Conservation (phyloP, 1,284 basidiomycete genomes). For the Fomitopsis schrenkii region DNA sequence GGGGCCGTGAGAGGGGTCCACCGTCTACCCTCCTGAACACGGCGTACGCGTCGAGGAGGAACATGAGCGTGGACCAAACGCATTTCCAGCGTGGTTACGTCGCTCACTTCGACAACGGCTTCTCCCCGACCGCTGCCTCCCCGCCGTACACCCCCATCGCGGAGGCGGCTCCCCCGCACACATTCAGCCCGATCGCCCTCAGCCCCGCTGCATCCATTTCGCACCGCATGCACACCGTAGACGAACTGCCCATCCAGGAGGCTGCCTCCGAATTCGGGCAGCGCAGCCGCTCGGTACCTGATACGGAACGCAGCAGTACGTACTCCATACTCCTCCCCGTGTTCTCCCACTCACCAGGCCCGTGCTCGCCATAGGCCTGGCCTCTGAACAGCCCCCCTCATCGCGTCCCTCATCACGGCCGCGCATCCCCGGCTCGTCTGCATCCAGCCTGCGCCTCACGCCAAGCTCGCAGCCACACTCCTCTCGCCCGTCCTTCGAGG, state of each 20-base stretch:
- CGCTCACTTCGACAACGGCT: conserved; percentile 20
- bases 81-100: conserved; percentile 28
- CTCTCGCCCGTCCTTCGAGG: conserved; percentile 27
- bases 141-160: conserved; percentile 21
- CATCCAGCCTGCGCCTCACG: conserved; percentile 8
- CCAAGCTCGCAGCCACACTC: conserved; percentile 20
- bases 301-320: conserved; percentile 20
- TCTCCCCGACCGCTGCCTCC: conserved; percentile 21
- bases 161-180: conserved; percentile 13
- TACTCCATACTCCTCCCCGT: background rate
- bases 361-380: background rate
- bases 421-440: conserved; percentile 16
- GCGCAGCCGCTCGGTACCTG: conserved; percentile 10
- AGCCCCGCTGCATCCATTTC: conserved; percentile 20
- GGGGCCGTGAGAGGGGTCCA: conserved; percentile 16
- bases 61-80: conserved; percentile 32
- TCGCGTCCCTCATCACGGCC: conserved; percentile 2
- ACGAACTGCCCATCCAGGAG: conserved; percentile 17
- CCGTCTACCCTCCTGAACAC: background rate
- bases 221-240: conserved; percentile 15
- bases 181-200: conserved; percentile 3
- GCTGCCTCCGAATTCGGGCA: conserved; percentile 17
- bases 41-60: conserved; percentile 17
- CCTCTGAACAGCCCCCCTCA: conserved; percentile 6
- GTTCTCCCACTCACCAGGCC: background rate